Evolutionary conservation across 352 stramenopile genomes (phyloP).

Genomic region (Globisporangium lucens): DNA sequence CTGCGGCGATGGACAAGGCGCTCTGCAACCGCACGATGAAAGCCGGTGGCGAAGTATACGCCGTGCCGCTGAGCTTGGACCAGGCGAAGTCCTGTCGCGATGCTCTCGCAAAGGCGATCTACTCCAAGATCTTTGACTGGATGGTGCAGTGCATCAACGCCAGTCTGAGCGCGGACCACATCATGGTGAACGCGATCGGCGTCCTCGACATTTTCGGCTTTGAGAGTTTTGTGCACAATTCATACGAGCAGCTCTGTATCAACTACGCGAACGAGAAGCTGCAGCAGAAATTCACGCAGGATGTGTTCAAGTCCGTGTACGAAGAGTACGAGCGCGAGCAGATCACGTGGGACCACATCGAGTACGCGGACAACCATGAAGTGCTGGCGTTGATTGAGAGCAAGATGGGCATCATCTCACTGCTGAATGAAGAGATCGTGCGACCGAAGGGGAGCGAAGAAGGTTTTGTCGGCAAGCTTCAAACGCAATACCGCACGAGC

Average conservation of each 20-base stretch:
- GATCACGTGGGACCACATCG: constrained; percentile 81
- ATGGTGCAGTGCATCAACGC: constrained; percentile 90
- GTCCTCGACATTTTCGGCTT: constrained; percentile 92
- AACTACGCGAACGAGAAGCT: constrained; percentile 86
- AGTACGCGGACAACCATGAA: constrained; percentile 78
- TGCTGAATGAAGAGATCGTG: constrained; percentile 89
- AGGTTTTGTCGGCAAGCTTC: constrained; percentile 61
- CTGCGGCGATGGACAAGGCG: constrained; percentile 47
- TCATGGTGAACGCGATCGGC: constrained; percentile 51
- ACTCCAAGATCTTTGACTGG: constrained; percentile 95
- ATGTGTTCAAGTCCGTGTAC: constrained; percentile 82
- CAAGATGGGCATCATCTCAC: constrained; percentile 65
- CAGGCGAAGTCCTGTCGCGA: constrained; percentile 86
- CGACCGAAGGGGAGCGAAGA: constrained; percentile 69
- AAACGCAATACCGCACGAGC: constrained; percentile 41
- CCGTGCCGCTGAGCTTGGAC: constrained; percentile 52
- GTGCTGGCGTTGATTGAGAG: constrained; percentile 76
- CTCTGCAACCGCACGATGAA: constrained; percentile 71
- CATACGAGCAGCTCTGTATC: constrained; percentile 91
- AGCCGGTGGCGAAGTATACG: constrained; percentile 62
- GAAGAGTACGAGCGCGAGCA: constrained; percentile 61
- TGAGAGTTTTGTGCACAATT: constrained; percentile 86
- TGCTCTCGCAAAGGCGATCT: constrained; percentile 93
- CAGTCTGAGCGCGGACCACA: constrained; percentile 37
- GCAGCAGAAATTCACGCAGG: constrained; percentile 87